Evolutionary conservation across 352 stramenopile species (phyloP), one percentile per base, ranked within the genome.

Genomic region (Pythium guiyangense): DNA sequence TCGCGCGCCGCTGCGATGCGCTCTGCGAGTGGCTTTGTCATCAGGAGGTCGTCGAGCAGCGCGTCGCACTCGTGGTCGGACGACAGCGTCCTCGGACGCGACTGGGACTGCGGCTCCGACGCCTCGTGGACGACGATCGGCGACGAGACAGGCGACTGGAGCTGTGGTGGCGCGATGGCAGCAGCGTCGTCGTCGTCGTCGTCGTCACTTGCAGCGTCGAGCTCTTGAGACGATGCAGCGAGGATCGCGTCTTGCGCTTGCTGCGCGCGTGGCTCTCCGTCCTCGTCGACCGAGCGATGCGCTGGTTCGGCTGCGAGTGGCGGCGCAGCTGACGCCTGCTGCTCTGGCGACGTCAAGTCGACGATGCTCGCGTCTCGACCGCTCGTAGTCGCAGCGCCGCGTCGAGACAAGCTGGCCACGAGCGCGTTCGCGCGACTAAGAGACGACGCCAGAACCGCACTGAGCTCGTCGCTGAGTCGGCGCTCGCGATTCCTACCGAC

Each of bases 311-410:
- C 18, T 2, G 39, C 25, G 3, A 40, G 17, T 9, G 42, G 3
- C 18, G 42, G 6, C 10, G 27, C 29, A 10, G 26, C 14, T 20
- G 25, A 31, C 17, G 6, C 3, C 2, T 20, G 31, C n/a, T 44
- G 31, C 0, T 39, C 47, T 4, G 67, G 63, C 8, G 67, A 75
- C 20, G 74, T 75, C 54, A 89, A 54, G 52, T 85, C 68, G 6
- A 88, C 78, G 42, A 84, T 51, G 31, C 62, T 76, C 49, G 8
- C 54, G 58, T 43, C 60, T 51, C 18, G 22, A 40, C 29, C 22
- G 3, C 10, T 52, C 29, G 37, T 18, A 3, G n/a, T 18, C 22
- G 20, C 22, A 22, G 37, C 18, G 39, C 1, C 18, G 39, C 39
- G 18, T 44, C 2, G 9, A 44, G 39, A 44, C n/a, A 12, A 18